Conservation (phyloP, 768 basidiomycete genomes). For the Neoboletus magnificus region DNA sequence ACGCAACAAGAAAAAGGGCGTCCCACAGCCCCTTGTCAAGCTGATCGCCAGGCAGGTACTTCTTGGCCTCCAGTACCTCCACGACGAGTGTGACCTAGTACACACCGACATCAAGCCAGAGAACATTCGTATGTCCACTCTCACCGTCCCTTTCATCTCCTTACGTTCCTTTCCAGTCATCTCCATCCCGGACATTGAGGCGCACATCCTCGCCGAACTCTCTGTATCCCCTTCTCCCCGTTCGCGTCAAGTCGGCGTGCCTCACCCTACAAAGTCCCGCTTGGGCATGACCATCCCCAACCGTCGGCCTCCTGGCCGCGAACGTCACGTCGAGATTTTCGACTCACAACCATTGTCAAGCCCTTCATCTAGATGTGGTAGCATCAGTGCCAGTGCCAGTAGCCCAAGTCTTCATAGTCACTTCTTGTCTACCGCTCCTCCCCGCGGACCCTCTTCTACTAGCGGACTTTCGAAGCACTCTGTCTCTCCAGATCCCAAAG, state of each 20-base stretch:
- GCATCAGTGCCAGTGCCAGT: constrained; percentile 30
- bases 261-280: constrained; percentile 61
- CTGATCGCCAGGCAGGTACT: constrained; percentile 83
- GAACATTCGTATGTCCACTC: constrained; percentile 75
- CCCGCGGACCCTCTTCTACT: constrained; percentile 10
- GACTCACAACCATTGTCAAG: constrained; percentile 77
- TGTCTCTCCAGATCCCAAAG: constrained; percentile 2
- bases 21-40: constrained; percentile 79
- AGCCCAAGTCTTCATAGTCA: constrained; percentile 17
- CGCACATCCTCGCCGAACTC: constrained; percentile 68
- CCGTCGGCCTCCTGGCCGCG: constrained; percentile 42
- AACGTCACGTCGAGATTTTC: constrained; percentile 76
- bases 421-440: constrained; percentile 9
- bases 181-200: constrained; percentile 76
- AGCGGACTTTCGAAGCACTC: constrained; percentile 24
- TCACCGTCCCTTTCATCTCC: constrained; percentile 18
- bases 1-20: constrained; percentile 78
- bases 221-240: constrained; percentile 66
- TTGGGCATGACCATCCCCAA: constrained; percentile 60
- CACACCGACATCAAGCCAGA: constrained; percentile 96
- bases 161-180: constrained; percentile 51
- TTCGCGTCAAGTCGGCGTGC: constrained; percentile 78
- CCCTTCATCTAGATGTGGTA: constrained; percentile 36
- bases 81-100: constrained; percentile 88
- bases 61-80: constrained; percentile 86